Evolutionary conservation across 805 yeast species (phyloP).

Genomic region (Myxozyma kluyveri): DNA sequence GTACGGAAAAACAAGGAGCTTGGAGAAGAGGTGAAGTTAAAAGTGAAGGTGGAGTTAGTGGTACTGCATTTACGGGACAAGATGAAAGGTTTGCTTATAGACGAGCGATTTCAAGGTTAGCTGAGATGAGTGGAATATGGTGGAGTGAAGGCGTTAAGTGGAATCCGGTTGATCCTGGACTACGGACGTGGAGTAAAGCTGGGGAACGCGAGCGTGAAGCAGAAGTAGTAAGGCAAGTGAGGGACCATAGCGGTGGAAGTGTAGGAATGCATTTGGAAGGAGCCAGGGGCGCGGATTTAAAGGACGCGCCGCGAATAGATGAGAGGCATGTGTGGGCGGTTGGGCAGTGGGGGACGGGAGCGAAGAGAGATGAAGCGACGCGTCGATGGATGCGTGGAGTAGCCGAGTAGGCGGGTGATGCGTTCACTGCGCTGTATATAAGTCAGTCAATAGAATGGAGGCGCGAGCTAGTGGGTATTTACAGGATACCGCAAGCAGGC

Average conservation of each 20-base stretch:
- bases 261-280: slow-evolving; percentile 57
- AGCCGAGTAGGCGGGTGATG: slow-evolving; percentile 3
- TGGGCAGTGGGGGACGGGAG: slow-evolving; percentile 57
- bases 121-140: slow-evolving; percentile 52
- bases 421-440: too few species aligned
- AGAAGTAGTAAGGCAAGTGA: slow-evolving; percentile 5
- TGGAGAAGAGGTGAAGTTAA: background rate
- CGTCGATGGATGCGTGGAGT: slow-evolving; percentile 54
- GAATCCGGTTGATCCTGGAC: slow-evolving; percentile 72
- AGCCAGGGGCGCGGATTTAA: slow-evolving; percentile 44
- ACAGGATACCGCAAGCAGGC: background rate
- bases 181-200: slow-evolving; percentile 14
- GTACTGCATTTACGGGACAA: slow-evolving; percentile 64
- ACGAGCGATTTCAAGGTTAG: slow-evolving; percentile 64
- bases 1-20: background rate
- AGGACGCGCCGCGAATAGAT: slow-evolving; percentile 42
- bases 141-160: slow-evolving; percentile 55
- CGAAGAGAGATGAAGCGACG: slow-evolving; percentile 52
- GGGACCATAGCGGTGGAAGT: slow-evolving; percentile 63
- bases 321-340: slow-evolving; percentile 64
- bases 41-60: slow-evolving; percentile 44
- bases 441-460: too few species aligned
- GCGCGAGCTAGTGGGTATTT: background rate
- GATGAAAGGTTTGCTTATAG: slow-evolving; percentile 73
- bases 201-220: slow-evolving; percentile 6